Percentiles rank a stretch among this genome's conserved stretches.
phyloP scores from a whole-genome alignment of 768 basidiomycete genomes.

The Suillus placidus region DNA sequence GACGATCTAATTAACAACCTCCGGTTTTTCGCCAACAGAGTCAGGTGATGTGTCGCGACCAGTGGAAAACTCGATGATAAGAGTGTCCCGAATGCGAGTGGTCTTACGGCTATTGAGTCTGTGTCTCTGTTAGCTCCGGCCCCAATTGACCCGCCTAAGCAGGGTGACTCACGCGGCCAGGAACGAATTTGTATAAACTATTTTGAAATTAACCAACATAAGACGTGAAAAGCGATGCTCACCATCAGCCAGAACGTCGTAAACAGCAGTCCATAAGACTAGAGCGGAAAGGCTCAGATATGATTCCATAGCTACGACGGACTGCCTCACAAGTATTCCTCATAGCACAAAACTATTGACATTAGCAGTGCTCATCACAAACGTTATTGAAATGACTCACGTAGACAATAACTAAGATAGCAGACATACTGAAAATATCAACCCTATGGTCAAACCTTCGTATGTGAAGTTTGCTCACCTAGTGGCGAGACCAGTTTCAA shows the following conservation, averaged over 20 bases:
- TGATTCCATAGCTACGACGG: neutral
- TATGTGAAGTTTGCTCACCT: neutral
- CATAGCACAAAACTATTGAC: neutral
- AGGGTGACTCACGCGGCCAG: slow-evolving; percentile 1
- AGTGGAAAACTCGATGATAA: neutral
- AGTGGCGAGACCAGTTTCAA: slow-evolving; percentile 7
- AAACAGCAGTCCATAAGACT: slow-evolving; percentile 11
- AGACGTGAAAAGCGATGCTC: neutral
- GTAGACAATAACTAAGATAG: slow-evolving; percentile 6
- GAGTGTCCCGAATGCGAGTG: neutral
- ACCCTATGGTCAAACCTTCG: neutral
- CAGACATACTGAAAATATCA: slow-evolving; percentile 5
- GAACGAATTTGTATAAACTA: neutral
- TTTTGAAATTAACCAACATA: neutral
- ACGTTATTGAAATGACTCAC: neutral
- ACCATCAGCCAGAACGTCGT: slow-evolving; percentile 11
- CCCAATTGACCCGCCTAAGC: neutral
- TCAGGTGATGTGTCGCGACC: neutral
- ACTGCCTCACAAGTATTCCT: neutral
- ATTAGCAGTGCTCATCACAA: neutral
- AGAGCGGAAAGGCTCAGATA: neutral
- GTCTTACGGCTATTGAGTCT: slow-evolving; percentile 1
- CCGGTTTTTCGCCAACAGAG: no score
- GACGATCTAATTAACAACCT: neutral
- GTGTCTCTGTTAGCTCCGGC: neutral